Evolutionary conservation across 2,329 filamentous ascomycete genomes (phyloP), one percentile per base, ranked within the genome.

Genomic region (Cladosporium sp.): DNA sequence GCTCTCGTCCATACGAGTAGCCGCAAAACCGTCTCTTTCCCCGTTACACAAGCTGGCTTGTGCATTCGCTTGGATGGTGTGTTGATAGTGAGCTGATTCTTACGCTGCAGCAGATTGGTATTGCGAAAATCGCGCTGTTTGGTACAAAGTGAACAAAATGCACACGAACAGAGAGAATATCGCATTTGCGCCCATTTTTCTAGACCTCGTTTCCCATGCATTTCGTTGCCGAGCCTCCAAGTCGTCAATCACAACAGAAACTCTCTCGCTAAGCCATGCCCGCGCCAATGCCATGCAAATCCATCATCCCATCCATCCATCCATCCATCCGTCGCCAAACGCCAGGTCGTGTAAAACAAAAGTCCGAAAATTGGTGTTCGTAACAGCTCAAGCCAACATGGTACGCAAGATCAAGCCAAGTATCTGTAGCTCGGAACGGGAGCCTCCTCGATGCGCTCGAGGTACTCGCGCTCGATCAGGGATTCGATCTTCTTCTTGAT

Each of bases 401-500:
- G 10, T 18, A 2, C 49, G 24, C 32, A 7, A 38, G 54, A 32
- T 79, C 80, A 93, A 30, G 91, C 91, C 44, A 93, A 78, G 72
- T 93, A 93, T 68, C 85, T 83, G 76, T 93, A 93, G 12, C 85
- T 84, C 38, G 90, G 86, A 6, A 86, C 71, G 34, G 84, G 75
- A 10, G 82, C 84, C 11, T 88, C 84, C n/a, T 92, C 91, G 15
- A 90, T 84, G 4, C 91, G 86, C 79, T 93, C 91, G 24, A 94
- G 81, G 71, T 93, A 94, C 74, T 94, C 91, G 68, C 90, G 84
- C 67, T 87, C 86, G 60, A 94, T 91, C 59, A 94, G 80, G 69
- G 88, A 88, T 76, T 93, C 91, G 67, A 94, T 90, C n/a, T 88
- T 87, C 76, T 87, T 89, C 83, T 94, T 94, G 80, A 94, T 89